These are phyloP conservation scores for Cicer judaicum DNA, from an alignment of 306 rosid genomes.

Conservation along the genomic window DNA sequence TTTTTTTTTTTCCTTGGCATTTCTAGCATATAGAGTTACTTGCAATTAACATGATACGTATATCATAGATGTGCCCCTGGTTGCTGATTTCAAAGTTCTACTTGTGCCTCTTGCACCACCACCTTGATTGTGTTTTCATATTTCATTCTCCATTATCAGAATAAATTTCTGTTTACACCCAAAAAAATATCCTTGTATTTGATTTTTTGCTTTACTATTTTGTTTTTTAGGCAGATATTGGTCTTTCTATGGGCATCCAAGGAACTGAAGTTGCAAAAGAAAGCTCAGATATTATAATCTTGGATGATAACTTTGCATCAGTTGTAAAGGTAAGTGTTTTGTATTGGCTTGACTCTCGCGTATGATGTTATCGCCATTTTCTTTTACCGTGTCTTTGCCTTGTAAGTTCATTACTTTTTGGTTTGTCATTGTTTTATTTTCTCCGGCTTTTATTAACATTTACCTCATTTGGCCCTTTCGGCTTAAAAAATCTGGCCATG, in stretches of 20 bases:
- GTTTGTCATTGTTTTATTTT: slow-evolving; percentile 23
- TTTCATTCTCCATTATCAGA: slow-evolving; percentile 15
- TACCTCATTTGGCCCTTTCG: slow-evolving; percentile 12
- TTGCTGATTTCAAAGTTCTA: slow-evolving; percentile 33
- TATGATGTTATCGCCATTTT: slow-evolving; percentile 31
- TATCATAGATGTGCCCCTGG: slow-evolving; percentile 23
- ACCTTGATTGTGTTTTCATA: slow-evolving; percentile 35
- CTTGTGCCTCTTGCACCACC: slow-evolving; percentile 3
- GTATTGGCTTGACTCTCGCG: slow-evolving; percentile 31
- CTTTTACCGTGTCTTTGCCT: slow-evolving; percentile 2
- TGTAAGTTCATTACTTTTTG: slow-evolving; percentile 22
- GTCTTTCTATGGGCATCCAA: slow-evolving; percentile 98
- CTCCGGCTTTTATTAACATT: slow-evolving; percentile 12
- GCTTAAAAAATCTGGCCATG: slow-evolving; percentile 28
- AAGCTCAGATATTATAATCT: slow-evolving; percentile 94
- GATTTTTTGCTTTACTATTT: slow-evolving; percentile 50
- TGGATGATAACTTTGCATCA: slow-evolving; percentile 95
- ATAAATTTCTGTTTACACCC: slow-evolving; percentile 20
- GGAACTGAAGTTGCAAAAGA: slow-evolving; percentile 99
- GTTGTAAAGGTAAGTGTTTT: slow-evolving; percentile 75
- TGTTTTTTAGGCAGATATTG: slow-evolving; percentile 96
- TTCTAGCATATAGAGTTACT: slow-evolving; percentile 15
- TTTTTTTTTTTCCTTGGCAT: neutral
- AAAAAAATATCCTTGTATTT: slow-evolving; percentile 38
- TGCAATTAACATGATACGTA: slow-evolving; percentile 25